Evolutionary conservation across 495 filamentous ascomycete genomes (phyloP), one percentile per base, ranked within the genome.

Genomic region (Podospora pseudocomata): DNA sequence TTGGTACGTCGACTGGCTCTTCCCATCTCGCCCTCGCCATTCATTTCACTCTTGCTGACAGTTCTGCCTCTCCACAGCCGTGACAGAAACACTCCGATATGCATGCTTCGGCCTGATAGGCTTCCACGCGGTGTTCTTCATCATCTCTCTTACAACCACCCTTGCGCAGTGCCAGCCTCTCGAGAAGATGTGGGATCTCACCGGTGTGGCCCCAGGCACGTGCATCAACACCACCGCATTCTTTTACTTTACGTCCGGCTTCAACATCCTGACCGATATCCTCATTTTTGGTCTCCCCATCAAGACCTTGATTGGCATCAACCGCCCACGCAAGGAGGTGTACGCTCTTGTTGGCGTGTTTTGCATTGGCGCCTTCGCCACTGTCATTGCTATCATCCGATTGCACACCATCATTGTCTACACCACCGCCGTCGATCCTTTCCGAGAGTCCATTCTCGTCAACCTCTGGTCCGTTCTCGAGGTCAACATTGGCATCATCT

Each of bases 261-360:
- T 84, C 67, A 85, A 86, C 69, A 85, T 87, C 63, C 18, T 84
- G 16, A 78, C 81, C 16, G 86, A 87, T 68, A 73, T 85, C 39
- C 81, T 82, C 76, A 84, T 88, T 65, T 67, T 88, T 55, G 28
- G 74, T 2, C 79, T 87, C 1, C 86, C 85, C 5, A 69, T 87
- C 34, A 77, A 75, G 5, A 83, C 81, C 0, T 75, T 87, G 2
- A 73, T 84, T 60, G 68, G 64, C 23, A 76, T 81, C 61, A 76
- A 81, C 63, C 79, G 82, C 53, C 83, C 76, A n/a, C 67, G 67
- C 0, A 77, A 73, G 6, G 82, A 85, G 54, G 83, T 83, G 66
- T 54, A 81, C 20, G 81, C 79, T 18, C 77, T 87, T 5, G 78
- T 82, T 39, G 63, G 75, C 59, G 74, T 88, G 49, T 85, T 87